Base-by-base conservation (phyloP, 306 rosid genomes). In the Adenanthera pavonina region DNA sequence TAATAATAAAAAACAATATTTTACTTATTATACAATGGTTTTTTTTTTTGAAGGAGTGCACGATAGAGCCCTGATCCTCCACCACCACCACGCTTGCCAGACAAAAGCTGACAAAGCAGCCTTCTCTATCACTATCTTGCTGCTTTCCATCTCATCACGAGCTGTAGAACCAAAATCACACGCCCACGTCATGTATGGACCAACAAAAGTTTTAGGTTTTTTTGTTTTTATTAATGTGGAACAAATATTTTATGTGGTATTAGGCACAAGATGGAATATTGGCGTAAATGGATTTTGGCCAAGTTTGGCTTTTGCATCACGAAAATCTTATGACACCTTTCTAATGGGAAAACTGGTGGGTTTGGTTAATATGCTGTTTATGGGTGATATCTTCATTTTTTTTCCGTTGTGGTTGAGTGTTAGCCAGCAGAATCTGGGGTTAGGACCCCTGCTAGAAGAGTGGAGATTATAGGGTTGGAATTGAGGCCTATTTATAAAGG, bases 141-240 rank as follows among this genome's bases (percentile, higher is more conserved):
- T 49, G 71, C 69, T 83, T 84, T 85, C 86, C 81, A 87, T 86
- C 85, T 91, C 91, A 78, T 92, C 97, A 95, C 96, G 99, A 86
- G 96, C 87, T 84, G 88, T 81, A 68, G 83, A 85, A 89, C 85
- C 87, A 80, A 79, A 69, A 76, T 64, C 82, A 71, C 75, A 71
- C 84, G 76, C 86, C 81, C 77, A 56, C 20, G 65, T 64, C 68
- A 78, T 83, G 77, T 86, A 78, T 64, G 88, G 78, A 84, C 92
- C 92, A 88, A 74, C 78, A 83, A 84, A 34, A 56, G 9, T 34
- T 72, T 33, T 25, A 49, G 67, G 83, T 72, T 75, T 43, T 25
- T 78, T 14, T 46, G 51, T 40, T 52, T 68, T 68, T 10, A 41
- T 64, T 35, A 17, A 43, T 17, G 33, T 43, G 66, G 49, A 49